Conservation (phyloP, 2,329 filamentous ascomycete species). For the Nigrospora osmanthi region DNA sequence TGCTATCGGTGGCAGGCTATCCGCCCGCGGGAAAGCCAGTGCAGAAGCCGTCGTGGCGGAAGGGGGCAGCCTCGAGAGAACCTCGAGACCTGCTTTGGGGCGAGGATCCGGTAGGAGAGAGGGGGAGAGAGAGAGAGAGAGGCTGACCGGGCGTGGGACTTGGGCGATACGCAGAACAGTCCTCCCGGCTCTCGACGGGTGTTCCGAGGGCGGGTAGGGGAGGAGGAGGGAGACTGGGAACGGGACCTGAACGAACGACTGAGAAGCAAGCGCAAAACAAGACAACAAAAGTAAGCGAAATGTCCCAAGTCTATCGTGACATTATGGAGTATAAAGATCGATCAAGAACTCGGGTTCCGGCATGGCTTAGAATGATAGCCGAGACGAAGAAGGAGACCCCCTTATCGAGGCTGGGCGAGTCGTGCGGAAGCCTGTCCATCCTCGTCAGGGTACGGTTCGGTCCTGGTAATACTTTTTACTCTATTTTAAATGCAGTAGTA, state of each 20-base stretch:
- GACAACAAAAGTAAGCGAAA: neutral
- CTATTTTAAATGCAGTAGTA: conserved; percentile 2
- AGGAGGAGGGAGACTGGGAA: neutral
- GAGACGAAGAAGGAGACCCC: neutral
- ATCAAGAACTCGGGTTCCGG: neutral
- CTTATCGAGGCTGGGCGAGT: conserved; percentile 2
- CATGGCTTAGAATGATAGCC: neutral
- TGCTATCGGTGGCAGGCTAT: conserved; percentile 12
- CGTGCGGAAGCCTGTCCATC: conserved; percentile 1
- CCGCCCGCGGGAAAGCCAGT: conserved; percentile 11
- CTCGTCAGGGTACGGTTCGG: too few species aligned
- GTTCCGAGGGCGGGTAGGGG: too few species aligned
- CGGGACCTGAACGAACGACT: neutral
- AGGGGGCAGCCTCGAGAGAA: conserved; percentile 11
- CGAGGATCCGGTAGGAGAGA: too few species aligned
- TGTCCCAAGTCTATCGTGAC: neutral
- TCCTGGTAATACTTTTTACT: neutral
- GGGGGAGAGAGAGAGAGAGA: too few species aligned
- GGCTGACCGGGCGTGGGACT: too few species aligned
- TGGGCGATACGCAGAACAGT: too few species aligned
- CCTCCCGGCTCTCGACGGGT: too few species aligned
- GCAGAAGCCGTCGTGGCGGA: conserved; percentile 12
- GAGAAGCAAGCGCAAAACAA: neutral
- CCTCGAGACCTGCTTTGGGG: conserved; percentile 7
- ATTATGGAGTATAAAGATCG: neutral